These are phyloP conservation scores for Brassica rapa DNA, from an alignment of 345 rosid genomes.

Conservation along the genomic window DNA sequence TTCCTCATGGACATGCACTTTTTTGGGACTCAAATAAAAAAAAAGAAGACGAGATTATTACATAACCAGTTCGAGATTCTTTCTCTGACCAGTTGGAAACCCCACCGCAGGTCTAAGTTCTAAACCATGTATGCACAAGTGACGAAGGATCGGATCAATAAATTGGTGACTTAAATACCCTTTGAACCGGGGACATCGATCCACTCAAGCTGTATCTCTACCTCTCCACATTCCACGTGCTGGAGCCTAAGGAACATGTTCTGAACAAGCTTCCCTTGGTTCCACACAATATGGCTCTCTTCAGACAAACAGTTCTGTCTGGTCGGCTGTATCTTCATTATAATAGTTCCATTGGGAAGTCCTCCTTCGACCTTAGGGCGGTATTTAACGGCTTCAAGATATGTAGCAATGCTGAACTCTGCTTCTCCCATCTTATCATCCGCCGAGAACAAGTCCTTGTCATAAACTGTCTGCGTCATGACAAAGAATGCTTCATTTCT, in stretches of 20 bases:
- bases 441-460: constrained; percentile 56
- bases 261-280: constrained; percentile 58
- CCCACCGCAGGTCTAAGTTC: no score
- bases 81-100: not conserved
- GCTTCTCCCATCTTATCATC: constrained; percentile 95
- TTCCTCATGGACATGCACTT: not conserved
- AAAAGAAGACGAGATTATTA: not conserved
- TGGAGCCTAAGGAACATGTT: constrained; percentile 57
- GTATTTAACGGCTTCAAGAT: constrained; percentile 53
- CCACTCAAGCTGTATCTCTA: constrained; percentile 66
- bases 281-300: constrained; percentile 57
- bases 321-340: constrained; percentile 50
- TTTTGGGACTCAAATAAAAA: not conserved
- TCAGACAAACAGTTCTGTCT: constrained; percentile 60
- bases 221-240: constrained; percentile 64
- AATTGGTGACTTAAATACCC: constrained; percentile 41
- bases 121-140: constrained; percentile 23
- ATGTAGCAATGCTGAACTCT: constrained; percentile 57
- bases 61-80: not conserved
- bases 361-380: constrained; percentile 29
- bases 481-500: not conserved
- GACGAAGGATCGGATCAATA: not conserved
- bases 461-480: constrained; percentile 59
- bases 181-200: constrained; percentile 53
- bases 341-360: constrained; percentile 57